Evolutionary conservation across 192 early-diverging fungal genomes (phyloP).

Genomic region (Pilobolus umbonatus): DNA sequence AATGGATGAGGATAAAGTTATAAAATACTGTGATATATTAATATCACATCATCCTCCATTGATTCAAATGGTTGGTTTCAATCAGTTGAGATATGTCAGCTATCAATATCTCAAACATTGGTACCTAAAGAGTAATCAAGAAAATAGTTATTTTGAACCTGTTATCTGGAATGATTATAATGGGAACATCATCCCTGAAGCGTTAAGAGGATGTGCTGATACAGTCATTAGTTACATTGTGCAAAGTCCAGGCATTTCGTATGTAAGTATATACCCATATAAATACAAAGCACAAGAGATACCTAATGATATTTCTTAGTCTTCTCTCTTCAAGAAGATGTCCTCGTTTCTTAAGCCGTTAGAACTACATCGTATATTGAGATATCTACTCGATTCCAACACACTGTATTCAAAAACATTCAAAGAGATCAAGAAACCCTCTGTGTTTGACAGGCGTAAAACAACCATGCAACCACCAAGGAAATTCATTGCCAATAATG

Average conservation of each 20-base stretch:
- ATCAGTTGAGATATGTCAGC: background rate
- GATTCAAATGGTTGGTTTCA: conserved; percentile 5
- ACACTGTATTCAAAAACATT: background rate
- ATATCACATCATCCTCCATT: background rate
- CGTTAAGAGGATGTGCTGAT: background rate
- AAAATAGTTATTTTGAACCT: background rate
- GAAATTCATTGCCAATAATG: background rate
- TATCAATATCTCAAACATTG: background rate
- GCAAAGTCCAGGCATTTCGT: background rate
- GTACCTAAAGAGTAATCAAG: background rate
- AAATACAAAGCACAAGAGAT: background rate
- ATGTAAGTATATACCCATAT: background rate
- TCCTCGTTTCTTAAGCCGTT: background rate
- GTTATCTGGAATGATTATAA: background rate
- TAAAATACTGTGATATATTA: background rate
- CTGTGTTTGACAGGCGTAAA: background rate
- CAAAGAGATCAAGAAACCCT: background rate
- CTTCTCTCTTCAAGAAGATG: background rate
- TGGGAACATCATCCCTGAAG: background rate
- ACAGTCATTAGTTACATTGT: background rate
- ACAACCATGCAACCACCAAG: background rate
- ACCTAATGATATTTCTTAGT: background rate
- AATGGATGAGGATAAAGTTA: background rate
- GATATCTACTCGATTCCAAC: background rate
- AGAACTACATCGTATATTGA: background rate